Evolutionary conservation across 2,329 filamentous ascomycete species (phyloP).

Genomic region (Botrytis hyacinthi): DNA sequence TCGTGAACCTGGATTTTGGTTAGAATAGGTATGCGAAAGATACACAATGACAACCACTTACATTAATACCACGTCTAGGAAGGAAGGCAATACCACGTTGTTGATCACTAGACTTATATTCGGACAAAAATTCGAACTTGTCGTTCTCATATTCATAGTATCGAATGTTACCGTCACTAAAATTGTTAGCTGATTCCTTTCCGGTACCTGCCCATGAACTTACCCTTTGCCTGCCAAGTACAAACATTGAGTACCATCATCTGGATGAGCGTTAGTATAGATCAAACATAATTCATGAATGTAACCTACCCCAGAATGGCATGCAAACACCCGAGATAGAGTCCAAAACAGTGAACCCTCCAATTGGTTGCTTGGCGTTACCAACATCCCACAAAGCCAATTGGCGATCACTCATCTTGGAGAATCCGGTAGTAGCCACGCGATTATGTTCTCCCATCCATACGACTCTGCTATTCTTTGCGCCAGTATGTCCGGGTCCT

Average conservation of each 20-base stretch:
- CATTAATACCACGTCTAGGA: conserved; percentile 91
- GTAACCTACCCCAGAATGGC: conserved; percentile 83
- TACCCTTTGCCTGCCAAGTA: conserved; percentile 97
- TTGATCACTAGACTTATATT: conserved; percentile 95
- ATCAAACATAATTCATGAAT: conserved; percentile 27
- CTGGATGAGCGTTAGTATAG: conserved; percentile 40
- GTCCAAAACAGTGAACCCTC: conserved; percentile 86
- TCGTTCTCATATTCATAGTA: conserved; percentile 99
- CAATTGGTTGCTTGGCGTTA: conserved; percentile 74
- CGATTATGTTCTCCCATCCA: conserved; percentile 98
- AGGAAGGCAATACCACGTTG: conserved; percentile 93
- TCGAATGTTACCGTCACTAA: conserved; percentile 93
- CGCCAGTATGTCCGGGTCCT: conserved; percentile 79
- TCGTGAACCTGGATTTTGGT: conserved; percentile 67
- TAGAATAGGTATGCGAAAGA: conserved; percentile 24
- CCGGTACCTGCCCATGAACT: conserved; percentile 40
- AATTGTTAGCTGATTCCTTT: conserved; percentile 21
- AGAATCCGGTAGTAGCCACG: conserved; percentile 95
- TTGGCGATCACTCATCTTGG: conserved; percentile 96
- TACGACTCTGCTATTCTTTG: conserved; percentile 94
- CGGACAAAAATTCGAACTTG: conserved; percentile 95
- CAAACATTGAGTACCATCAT: conserved; percentile 90
- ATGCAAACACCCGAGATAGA: conserved; percentile 98
- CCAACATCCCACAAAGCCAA: conserved; percentile 94
- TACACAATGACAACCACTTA: conserved; percentile 42